Conservation (phyloP, 1,284 basidiomycete genomes). For the Pseudozyma pruni region DNA sequence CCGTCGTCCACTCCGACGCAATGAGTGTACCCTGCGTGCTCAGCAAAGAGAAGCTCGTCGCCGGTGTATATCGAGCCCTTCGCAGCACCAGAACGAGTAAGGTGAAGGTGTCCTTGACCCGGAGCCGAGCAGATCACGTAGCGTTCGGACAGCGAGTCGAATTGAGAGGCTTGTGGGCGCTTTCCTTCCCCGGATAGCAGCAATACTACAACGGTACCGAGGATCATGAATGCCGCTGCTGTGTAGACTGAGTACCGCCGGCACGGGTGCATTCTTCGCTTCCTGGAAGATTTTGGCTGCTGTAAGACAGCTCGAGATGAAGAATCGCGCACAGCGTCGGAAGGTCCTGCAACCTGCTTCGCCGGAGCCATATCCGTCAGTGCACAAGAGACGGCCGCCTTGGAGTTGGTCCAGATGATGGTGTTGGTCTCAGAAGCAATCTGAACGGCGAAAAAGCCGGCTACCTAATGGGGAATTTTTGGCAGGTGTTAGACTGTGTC, state of each 20-base stretch:
- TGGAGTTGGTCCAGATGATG: neutral
- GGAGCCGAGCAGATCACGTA: slow-evolving; percentile 37
- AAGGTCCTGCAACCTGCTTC: neutral
- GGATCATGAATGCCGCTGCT: slow-evolving; percentile 10
- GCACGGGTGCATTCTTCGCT: neutral
- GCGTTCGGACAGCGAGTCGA: slow-evolving; percentile 12
- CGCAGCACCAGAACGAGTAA: neutral
- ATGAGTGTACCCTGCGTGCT: slow-evolving; percentile 25
- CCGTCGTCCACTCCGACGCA: slow-evolving; percentile 30
- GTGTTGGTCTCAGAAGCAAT: slow-evolving; percentile 8
- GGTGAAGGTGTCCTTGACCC: slow-evolving; percentile 12
- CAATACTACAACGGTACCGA: slow-evolving; percentile 4
- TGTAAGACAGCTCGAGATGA: slow-evolving; percentile 13
- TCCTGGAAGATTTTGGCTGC: neutral
- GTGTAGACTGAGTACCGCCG: neutral
- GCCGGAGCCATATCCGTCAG: too few species aligned
- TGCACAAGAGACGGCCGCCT: neutral
- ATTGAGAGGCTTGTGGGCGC: slow-evolving; percentile 1
- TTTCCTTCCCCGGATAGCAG: too few species aligned
- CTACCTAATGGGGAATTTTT: neutral
- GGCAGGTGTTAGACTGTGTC: slow-evolving; percentile 1
- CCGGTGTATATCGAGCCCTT: slow-evolving; percentile 34
- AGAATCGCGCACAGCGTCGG: neutral
- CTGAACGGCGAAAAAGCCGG: slow-evolving; percentile 27
- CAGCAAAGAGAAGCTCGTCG: slow-evolving; percentile 25